Percentiles rank a stretch among this genome's conserved stretches.
These are phyloP conservation scores for Xylariaceae sp. DNA, from an alignment of 2,329 filamentous ascomycete species.

Conservation along the genomic window DNA sequence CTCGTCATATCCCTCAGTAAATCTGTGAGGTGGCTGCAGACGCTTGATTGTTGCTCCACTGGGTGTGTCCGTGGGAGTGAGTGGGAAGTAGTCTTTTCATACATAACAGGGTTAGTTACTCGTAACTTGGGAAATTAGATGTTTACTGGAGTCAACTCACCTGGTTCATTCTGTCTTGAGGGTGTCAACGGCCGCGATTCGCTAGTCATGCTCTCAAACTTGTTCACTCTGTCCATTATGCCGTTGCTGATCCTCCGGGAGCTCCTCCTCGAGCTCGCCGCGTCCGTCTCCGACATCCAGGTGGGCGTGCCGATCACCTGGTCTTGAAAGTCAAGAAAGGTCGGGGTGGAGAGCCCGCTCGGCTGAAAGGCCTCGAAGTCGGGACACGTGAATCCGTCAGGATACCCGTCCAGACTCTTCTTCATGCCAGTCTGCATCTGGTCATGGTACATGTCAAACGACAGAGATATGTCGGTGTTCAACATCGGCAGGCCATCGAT, in stretches of 20 bases:
- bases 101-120: neutral
- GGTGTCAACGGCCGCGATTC: constrained; percentile 58
- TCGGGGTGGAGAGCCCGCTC: constrained; percentile 44
- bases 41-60: constrained; percentile 42
- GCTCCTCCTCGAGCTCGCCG: constrained; percentile 36
- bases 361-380: constrained; percentile 47
- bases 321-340: constrained; percentile 47
- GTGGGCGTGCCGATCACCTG: constrained; percentile 37
- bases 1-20: constrained; percentile 57
- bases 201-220: constrained; percentile 50
- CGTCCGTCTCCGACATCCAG: constrained; percentile 49
- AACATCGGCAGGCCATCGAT: constrained; percentile 31
- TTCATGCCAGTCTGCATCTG: constrained; percentile 42
- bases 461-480: constrained; percentile 33
- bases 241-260: constrained; percentile 54
- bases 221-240: constrained; percentile 54
- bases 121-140: neutral
- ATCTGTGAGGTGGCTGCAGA: constrained; percentile 41
- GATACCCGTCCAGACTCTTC: constrained; percentile 41
- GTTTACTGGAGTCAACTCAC: constrained; percentile 39
- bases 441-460: constrained; percentile 43
- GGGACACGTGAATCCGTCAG: constrained; percentile 38
- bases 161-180: constrained; percentile 50
- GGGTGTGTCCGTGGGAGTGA: constrained; percentile 63
- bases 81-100: constrained; percentile 57